These are phyloP conservation scores for Parafenestella ontariensis DNA, from an alignment of 2,329 filamentous ascomycete species.

Conservation along the genomic window DNA sequence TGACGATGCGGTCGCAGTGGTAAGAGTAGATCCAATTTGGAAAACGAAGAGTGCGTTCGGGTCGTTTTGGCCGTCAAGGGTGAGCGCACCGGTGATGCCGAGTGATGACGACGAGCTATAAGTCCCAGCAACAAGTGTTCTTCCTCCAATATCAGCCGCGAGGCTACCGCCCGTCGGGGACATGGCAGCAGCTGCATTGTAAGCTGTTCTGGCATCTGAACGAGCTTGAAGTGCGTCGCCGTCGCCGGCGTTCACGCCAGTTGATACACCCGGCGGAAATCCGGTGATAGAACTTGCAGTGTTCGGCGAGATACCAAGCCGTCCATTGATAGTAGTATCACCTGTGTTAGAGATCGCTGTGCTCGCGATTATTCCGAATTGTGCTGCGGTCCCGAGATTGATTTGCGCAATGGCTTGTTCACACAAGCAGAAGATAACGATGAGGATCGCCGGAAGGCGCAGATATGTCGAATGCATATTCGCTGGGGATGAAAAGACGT, in stretches of 20 bases:
- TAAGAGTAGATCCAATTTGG: slow-evolving; percentile 16
- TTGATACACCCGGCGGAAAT: slow-evolving; percentile 10
- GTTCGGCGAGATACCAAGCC: slow-evolving; percentile 7
- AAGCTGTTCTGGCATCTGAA: slow-evolving; percentile 3
- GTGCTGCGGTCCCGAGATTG: slow-evolving; percentile 3
- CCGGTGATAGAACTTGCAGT: slow-evolving; percentile 5
- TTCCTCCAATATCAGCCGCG: not conserved
- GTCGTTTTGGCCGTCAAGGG: slow-evolving; percentile 13
- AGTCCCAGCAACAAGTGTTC: slow-evolving; percentile 1
- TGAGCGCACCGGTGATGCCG: slow-evolving; percentile 13
- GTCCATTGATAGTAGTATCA: not conserved
- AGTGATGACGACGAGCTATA: slow-evolving; percentile 7
- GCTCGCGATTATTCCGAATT: slow-evolving; percentile 1
- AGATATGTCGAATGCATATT: not conserved
- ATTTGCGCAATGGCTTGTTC: slow-evolving; percentile 1
- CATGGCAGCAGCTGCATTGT: not conserved
- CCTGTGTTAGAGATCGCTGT: slow-evolving; percentile 3
- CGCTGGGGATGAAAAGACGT: too few relatives aligned
- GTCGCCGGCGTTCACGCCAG: not conserved
- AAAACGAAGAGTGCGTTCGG: slow-evolving; percentile 15
- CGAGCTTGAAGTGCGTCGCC: slow-evolving; percentile 1
- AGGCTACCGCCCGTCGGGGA: not conserved
- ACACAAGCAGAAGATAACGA: not conserved
- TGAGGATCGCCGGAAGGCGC: not conserved
- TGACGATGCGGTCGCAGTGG: slow-evolving; percentile 7